Evolutionary conservation across 345 rosid species (phyloP), one percentile per base, ranked within the genome.

Genomic region (Gossypium rotundifolium): DNA sequence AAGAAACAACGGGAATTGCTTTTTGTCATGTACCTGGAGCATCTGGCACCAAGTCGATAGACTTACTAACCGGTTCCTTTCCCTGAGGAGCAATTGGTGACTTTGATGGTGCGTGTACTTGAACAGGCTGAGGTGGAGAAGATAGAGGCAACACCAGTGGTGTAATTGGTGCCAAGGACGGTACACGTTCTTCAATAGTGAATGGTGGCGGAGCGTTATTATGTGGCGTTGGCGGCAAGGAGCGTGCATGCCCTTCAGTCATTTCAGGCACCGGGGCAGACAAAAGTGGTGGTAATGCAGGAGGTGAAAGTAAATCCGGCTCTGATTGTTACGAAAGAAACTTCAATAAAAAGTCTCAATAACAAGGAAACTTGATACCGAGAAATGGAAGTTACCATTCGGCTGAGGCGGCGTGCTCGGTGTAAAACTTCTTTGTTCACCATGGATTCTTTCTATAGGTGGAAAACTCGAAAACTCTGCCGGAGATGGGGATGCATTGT

Each of bases 211-310:
- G 86, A 14, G 83, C 77, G 61, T 79, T 81, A 76, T 77, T 48
- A 27, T 84, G 87, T 18, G 87, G 82, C 64, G 75, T 80, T 46
- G 90, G 95, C 27, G 72, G 78, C 76, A 53, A 40, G 61, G 81
- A 75, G 61, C 83, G 93, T 49, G 58, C 81, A 49, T 66, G 71
- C 75, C 86, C 91, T 77, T 75, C 16, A 6, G 78, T 67, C 45
- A 73, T 68, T 53, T 71, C 83, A 61, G 90, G 82, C 75, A 66
- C 74, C 23, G 86, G 80, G 52, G 85, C 74, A 64, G 86, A 81
- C 72, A 66, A 57, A 51, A 81, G 44, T 42, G 89, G 89, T 33
- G 89, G 83, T 60, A 73, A 78, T 33, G 80, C 81, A 58, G 65
- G 79, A 72, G 76, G 74, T 69, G 87, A 75, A 33, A 57, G 79